Evolutionary conservation across 1,139 yeast genomes (phyloP), one percentile per base, ranked within the genome.

Genomic region (Kluyveromyces marxianus): DNA sequence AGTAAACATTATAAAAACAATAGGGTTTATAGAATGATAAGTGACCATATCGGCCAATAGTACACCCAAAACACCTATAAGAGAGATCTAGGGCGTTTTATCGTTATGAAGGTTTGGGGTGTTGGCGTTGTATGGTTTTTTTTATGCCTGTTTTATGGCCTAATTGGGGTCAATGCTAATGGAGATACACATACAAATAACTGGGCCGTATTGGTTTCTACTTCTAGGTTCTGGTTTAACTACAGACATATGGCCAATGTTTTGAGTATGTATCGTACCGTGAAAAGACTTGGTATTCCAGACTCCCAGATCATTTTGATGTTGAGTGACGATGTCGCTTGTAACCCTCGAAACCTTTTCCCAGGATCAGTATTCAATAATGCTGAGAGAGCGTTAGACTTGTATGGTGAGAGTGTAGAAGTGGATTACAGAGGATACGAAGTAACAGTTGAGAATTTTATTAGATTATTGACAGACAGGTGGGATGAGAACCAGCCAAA

Each of bases 171-270:
- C 5, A 42, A 35, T 30, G 7, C 27, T 4, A 53, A 42, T 3
- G 35, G 44, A n/a, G 56, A 55, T n/a, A 48, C 50, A 42, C 90
- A 83, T 59, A 84, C 94, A 26, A 86, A 85, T 62, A 86, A 86
- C 65, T 86, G 95, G 95, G 98, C 98, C 0, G 97, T 92, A 4
- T 69, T 92, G 44, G 96, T 92, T 31, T 89, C 96, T 3, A 90
- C 98, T 1, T 89, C 97, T 4, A 73, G 97, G 52, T 92, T 92
- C 67, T 92, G 99, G 99, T 92, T 92, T 73, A 92, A 92, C 66
- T 92, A 92, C 63, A 75, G 97, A 63, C 99, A 92, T 66, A 88
- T 92, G 90, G 98, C 98, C 40, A 92, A 92, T 66, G 96, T 86
- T 24, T 72, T 92, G 54, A 85, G 96, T 64, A 81, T 94, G 77